These are phyloP conservation scores for Fusarium veterinarium DNA, from an alignment of 2,329 filamentous ascomycete species.

Conservation along the genomic window DNA sequence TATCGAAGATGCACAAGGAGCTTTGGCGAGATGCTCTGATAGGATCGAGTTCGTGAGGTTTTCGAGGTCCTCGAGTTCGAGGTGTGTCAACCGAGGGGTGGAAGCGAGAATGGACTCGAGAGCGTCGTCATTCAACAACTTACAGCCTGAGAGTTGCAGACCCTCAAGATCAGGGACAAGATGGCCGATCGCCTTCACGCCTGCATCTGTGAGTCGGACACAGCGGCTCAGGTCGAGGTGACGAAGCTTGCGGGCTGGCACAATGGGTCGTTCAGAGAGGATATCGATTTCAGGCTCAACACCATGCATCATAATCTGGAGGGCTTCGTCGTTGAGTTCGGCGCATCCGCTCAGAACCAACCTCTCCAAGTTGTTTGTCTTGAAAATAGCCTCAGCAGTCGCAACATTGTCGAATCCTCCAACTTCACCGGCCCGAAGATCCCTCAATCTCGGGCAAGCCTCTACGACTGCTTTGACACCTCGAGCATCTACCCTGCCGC, in stretches of 20 bases:
- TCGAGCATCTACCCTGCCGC: conserved; percentile 82
- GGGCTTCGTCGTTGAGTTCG: conserved; percentile 79
- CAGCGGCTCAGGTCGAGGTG: conserved; percentile 90
- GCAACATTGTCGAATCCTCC: conserved; percentile 80
- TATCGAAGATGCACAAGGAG: conserved; percentile 77
- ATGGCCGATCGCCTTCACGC: conserved; percentile 77
- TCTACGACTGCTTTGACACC: conserved; percentile 80
- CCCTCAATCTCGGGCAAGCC: conserved; percentile 77
- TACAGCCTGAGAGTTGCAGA: conserved; percentile 83
- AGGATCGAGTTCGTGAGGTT: conserved; percentile 81
- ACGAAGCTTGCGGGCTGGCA: conserved; percentile 80
- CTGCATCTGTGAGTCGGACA: conserved; percentile 75
- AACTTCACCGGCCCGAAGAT: conserved; percentile 85
- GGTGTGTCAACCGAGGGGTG: conserved; percentile 80
- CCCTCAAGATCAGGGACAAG: conserved; percentile 84
- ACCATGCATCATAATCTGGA: conserved; percentile 81
- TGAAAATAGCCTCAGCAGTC: conserved; percentile 80
- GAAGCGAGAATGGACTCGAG: conserved; percentile 79
- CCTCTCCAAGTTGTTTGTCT: conserved; percentile 84
- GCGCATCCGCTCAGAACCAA: conserved; percentile 83
- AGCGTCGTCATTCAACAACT: conserved; percentile 77
- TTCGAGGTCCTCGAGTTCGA: conserved; percentile 89
- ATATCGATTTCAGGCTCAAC: conserved; percentile 81
- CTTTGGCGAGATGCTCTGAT: conserved; percentile 76
- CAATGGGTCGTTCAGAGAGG: conserved; percentile 79